Base-by-base conservation (phyloP, 768 basidiomycete species). In the Boletus fagicola region DNA sequence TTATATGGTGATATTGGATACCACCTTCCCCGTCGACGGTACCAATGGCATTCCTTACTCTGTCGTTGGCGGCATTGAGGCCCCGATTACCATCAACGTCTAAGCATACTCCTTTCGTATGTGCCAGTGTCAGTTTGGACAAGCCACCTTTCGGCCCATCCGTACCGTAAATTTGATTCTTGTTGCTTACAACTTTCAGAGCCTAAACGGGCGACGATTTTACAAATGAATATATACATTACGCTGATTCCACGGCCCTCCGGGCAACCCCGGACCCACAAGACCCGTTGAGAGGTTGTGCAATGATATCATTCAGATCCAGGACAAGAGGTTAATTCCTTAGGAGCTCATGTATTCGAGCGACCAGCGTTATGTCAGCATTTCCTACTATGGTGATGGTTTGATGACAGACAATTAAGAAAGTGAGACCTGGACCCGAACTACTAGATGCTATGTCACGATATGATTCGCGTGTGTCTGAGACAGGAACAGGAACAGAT, bases 1-100 rank as follows among this genome's bases (percentile, higher is more conserved):
- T 30, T 72, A 72, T 49, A 59, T n/a, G 28, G 66, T 72, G 22
- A 49, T 57, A 2, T 50, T 70, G 40, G 67, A 69, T 0, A 65
- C 55, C 10, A 72, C 67, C 16, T 71, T 57, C 49, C 47, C 69
- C 15, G 1, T 53, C 51, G 54, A 55, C 10, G 71, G 69, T 9
- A 28, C 62, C 22, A 56, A 62, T 30, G 68, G 70, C 20, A 50
- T 26, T 2, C 51, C 51, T 20, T 70, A 65, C 53, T 69, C 50
- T 45, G 60, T 58, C 40, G 68, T 70, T 6, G 68, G 68, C 26
- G 48, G 68, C 24, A 6, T 61, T n/a, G 58, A 63, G 26, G 15
- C 9, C 8, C 13, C 45, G 20, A 62, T 70, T 22, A 53, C 59
- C 26, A 62, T 69, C 54, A 62, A 44, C 0, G 43, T 59, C 5